phyloP scores from a whole-genome alignment of 805 yeast genomes.

The Soucietia sequanensis region DNA sequence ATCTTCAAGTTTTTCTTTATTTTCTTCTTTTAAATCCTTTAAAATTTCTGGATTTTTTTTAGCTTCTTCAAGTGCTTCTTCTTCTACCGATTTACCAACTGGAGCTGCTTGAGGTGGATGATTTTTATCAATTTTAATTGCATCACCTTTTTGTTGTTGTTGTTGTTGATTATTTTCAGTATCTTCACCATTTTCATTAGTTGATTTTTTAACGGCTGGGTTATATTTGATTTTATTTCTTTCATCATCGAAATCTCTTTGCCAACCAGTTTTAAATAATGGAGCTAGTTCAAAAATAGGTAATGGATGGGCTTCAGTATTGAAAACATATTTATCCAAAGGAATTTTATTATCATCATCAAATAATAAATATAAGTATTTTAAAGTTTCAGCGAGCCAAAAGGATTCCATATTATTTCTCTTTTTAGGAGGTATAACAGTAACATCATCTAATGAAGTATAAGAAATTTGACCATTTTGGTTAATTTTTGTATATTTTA shows the following conservation, averaged over 20 bases:
- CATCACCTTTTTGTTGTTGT: not conserved
- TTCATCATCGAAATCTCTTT: conserved; percentile 29
- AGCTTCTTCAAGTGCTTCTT: conserved; percentile 33
- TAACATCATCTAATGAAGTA: conserved; percentile 67
- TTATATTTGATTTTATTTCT: conserved; percentile 8
- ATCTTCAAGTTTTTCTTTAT: conserved; percentile 23
- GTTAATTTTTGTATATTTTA: conserved; percentile 52
- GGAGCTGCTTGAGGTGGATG: conserved; percentile 42
- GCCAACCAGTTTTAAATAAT: conserved; percentile 63
- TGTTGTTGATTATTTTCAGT: not conserved
- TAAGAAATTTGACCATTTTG: conserved; percentile 48
- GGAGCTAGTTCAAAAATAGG: conserved; percentile 63
- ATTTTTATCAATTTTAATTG: conserved; percentile 22
- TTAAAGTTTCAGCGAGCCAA: conserved; percentile 93
- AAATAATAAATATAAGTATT: conserved; percentile 77
- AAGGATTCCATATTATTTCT: conserved; percentile 84
- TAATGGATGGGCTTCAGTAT: conserved; percentile 92
- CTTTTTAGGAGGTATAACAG: conserved; percentile 48
- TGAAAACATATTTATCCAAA: conserved; percentile 69
- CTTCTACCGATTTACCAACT: conserved; percentile 35
- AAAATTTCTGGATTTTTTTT: conserved; percentile 32
- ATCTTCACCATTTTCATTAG: not conserved
- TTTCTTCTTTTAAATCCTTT: conserved; percentile 23
- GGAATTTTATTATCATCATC: conserved; percentile 66
- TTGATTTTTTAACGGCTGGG: not conserved